Percentiles rank a stretch among this genome's conserved stretches.
Conservation (phyloP, 306 rosid species). For the Castanea crenata region DNA sequence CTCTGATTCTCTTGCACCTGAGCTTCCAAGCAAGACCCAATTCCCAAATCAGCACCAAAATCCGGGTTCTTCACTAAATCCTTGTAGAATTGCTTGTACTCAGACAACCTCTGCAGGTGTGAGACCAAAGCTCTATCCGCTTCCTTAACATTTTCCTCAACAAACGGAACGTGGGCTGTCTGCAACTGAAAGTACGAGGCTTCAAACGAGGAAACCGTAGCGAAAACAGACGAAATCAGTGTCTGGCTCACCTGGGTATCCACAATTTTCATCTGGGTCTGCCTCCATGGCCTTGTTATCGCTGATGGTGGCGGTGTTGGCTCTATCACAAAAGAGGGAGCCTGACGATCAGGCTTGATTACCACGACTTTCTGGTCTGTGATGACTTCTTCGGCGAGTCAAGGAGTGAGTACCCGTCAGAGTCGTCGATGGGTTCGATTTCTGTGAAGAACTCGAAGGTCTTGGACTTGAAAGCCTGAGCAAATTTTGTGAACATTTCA, state of each 20-base stretch:
- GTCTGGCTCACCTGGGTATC: constrained; percentile 40
- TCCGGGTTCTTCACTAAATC: constrained; percentile 35
- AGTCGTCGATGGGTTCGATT: constrained; percentile 42
- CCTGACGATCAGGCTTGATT: constrained; percentile 57
- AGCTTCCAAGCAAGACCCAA: constrained; percentile 77
- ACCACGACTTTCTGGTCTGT: constrained; percentile 94
- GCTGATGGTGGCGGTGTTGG: neutral
- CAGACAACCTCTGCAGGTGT: constrained; percentile 79
- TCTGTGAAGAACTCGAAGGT: constrained; percentile 91
- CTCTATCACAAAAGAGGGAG: constrained; percentile 6
- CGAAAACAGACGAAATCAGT: constrained; percentile 71
- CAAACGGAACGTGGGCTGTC: constrained; percentile 84
- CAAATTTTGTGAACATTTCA: constrained; percentile 92
- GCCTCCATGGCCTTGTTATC: constrained; percentile 13
- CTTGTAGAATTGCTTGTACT: constrained; percentile 53
- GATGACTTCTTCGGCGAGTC: constrained; percentile 93
- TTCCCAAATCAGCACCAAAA: constrained; percentile 32
- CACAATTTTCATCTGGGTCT: constrained; percentile 32
- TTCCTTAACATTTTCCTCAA: constrained; percentile 54
- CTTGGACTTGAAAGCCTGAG: constrained; percentile 88
- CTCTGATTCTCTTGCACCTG: constrained; percentile 94
- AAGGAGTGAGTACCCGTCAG: constrained; percentile 71
- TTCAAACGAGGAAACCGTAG: constrained; percentile 80
- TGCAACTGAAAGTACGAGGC: constrained; percentile 89
- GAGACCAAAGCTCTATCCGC: constrained; percentile 85